These are phyloP conservation scores for Hansfordia pulvinata DNA, from an alignment of 2,329 filamentous ascomycete species.

Conservation along the genomic window DNA sequence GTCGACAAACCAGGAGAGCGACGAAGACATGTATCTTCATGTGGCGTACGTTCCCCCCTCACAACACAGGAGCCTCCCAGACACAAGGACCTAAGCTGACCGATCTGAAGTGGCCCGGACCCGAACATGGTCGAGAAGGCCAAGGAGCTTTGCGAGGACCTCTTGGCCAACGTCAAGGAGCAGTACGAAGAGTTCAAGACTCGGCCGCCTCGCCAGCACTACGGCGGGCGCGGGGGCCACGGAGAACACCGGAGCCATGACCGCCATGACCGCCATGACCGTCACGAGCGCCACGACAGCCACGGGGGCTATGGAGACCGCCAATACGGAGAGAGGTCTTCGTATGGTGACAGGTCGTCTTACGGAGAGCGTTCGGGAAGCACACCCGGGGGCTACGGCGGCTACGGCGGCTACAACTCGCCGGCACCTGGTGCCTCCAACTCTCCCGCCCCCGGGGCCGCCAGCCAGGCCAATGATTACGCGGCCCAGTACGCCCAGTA, in stretches of 20 bases:
- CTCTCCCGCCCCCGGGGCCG: constrained; percentile 25
- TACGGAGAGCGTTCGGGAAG: constrained; percentile 21
- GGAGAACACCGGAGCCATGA: not conserved
- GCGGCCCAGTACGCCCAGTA: constrained; percentile 75
- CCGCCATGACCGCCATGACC: constrained; percentile 5
- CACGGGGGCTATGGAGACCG: constrained; percentile 26
- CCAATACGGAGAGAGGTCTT: constrained; percentile 19
- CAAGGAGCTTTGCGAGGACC: constrained; percentile 77
- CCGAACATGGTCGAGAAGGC: constrained; percentile 73
- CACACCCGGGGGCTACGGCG: constrained; percentile 15
- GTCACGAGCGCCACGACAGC: constrained; percentile 20
- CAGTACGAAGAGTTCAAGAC: constrained; percentile 89
- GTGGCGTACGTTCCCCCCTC: constrained; percentile 56
- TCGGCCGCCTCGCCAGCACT: constrained; percentile 53
- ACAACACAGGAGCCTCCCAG: no score
- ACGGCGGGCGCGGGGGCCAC: constrained; percentile 34
- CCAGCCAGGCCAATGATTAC: constrained; percentile 44
- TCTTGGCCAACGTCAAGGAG: constrained; percentile 73
- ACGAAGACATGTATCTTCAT: constrained; percentile 93
- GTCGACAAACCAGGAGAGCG: constrained; percentile 77
- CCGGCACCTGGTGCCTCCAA: constrained; percentile 22
- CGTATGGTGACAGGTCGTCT: constrained; percentile 20
- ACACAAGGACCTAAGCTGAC: constrained; percentile 16
- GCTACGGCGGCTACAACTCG: constrained; percentile 22
- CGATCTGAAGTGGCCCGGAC: constrained; percentile 59